These are phyloP conservation scores for Podila epigama DNA, from an alignment of 192 early-diverging fungal species.

Conservation along the genomic window DNA sequence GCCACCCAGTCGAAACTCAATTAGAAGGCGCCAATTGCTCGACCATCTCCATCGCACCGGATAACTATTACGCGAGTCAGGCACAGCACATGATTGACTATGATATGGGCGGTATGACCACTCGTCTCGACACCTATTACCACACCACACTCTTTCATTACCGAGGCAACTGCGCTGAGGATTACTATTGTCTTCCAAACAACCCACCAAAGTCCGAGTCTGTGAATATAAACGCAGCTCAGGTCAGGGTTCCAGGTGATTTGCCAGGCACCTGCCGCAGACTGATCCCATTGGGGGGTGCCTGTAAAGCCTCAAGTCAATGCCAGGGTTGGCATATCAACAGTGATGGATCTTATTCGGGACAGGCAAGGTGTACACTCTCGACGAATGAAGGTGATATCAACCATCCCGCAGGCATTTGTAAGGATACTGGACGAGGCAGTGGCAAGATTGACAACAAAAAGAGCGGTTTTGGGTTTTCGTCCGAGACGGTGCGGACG, in stretches of 20 bases:
- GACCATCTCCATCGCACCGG: slow-evolving; percentile 15
- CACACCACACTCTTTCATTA: slow-evolving; percentile 16
- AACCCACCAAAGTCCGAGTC: not conserved
- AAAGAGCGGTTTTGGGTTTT: not conserved
- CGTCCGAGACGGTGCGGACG: slow-evolving; percentile 9
- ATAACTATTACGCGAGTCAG: not conserved
- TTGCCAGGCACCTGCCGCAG: slow-evolving; percentile 27
- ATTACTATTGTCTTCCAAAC: slow-evolving; percentile 24
- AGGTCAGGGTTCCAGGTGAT: not conserved
- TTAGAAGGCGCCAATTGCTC: slow-evolving; percentile 24
- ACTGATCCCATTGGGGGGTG: not conserved
- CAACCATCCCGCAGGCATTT: slow-evolving; percentile 3
- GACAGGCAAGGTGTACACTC: slow-evolving; percentile 13
- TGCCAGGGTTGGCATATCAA: slow-evolving; percentile 33
- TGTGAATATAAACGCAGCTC: not conserved
- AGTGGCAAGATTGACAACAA: not conserved
- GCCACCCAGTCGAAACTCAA: slow-evolving; percentile 14
- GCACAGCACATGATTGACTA: not conserved
- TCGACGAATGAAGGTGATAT: not conserved
- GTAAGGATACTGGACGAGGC: not conserved
- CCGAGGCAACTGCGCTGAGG: slow-evolving; percentile 34
- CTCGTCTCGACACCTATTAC: not conserved
- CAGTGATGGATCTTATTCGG: no score
- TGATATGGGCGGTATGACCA: not conserved
- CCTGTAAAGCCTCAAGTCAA: slow-evolving; percentile 9